Evolutionary conservation across 495 filamentous ascomycete species (phyloP).

Genomic region (Friedmanniomyces endolithicus): DNA sequence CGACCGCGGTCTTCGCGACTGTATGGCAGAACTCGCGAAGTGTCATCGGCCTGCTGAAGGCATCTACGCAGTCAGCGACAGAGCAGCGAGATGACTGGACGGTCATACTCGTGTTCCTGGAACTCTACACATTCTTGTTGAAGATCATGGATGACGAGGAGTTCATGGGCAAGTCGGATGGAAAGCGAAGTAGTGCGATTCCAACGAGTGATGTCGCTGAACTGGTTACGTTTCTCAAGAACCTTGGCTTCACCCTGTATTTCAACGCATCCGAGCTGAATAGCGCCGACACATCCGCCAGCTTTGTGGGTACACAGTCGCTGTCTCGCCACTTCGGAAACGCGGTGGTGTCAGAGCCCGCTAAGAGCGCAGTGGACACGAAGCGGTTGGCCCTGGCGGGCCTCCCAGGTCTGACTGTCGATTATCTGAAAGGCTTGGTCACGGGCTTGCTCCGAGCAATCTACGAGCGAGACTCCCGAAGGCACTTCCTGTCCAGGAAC

Average conservation of each 20-base stretch:
- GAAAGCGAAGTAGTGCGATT: slow-evolving; percentile 52
- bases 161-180: slow-evolving; percentile 42
- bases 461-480: slow-evolving; percentile 85
- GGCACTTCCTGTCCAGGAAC: slow-evolving; percentile 63
- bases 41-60: slow-evolving; percentile 47
- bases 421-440: slow-evolving; percentile 65
- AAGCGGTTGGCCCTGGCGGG: slow-evolving; percentile 35
- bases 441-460: slow-evolving; percentile 77
- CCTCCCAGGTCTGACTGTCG: slow-evolving; percentile 59
- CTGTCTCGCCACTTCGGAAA: slow-evolving; percentile 43
- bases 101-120: slow-evolving; percentile 78
- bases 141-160: slow-evolving; percentile 91
- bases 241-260: slow-evolving; percentile 81
- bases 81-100: slow-evolving; percentile 63
- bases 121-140: slow-evolving; percentile 83
- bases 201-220: slow-evolving; percentile 56
- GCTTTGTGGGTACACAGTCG: slow-evolving; percentile 23
- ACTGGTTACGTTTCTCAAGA: slow-evolving; percentile 78
- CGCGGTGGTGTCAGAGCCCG: slow-evolving; percentile 1
- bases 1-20: slow-evolving; percentile 51
- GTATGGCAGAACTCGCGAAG: slow-evolving; percentile 48
- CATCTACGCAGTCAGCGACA: slow-evolving; percentile 20
- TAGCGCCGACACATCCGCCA: neutral
- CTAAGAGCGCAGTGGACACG: slow-evolving; percentile 15
- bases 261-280: slow-evolving; percentile 63